Percentiles rank a stretch among this genome's conserved stretches.
Conservation (phyloP, 1,139 yeast species). For the Hansenula lynferdii region DNA sequence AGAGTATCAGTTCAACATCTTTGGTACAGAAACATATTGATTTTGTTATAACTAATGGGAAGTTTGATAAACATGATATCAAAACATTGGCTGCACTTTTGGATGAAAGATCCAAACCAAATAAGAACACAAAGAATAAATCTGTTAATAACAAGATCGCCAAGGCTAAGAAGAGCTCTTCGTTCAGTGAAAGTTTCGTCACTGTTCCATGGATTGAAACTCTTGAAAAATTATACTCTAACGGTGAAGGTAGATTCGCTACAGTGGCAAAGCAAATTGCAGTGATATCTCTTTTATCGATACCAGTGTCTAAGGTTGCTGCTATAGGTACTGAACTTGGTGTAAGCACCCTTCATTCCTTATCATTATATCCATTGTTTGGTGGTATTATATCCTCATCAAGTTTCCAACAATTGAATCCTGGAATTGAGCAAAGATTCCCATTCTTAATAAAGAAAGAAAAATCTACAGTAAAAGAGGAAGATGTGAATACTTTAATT, state of each 20-base stretch:
- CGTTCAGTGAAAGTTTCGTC: conserved; percentile 53
- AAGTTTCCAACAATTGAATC: conserved; percentile 38
- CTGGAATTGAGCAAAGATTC: conserved; percentile 44
- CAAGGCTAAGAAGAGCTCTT: conserved; percentile 6
- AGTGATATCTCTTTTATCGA: conserved; percentile 46
- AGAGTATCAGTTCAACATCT: conserved; percentile 12
- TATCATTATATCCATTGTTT: conserved; percentile 47
- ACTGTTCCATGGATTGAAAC: conserved; percentile 50
- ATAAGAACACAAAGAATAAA: neutral
- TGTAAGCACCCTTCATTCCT: conserved; percentile 34
- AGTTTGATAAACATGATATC: conserved; percentile 38
- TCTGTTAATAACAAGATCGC: neutral
- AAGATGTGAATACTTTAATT: conserved; percentile 37
- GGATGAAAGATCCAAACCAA: conserved; percentile 2
- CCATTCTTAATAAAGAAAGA: conserved; percentile 24
- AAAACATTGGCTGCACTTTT: conserved; percentile 33
- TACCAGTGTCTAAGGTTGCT: conserved; percentile 41
- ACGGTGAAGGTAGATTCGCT: conserved; percentile 51
- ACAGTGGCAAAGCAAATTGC: conserved; percentile 41
- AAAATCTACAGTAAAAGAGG: conserved; percentile 20
- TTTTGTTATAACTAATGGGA: conserved; percentile 37
- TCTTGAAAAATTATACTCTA: conserved; percentile 51
- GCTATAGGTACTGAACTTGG: conserved; percentile 41
- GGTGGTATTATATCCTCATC: conserved; percentile 46
- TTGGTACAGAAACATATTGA: conserved; percentile 32